phyloP scores from a whole-genome alignment of 345 rosid genomes.

The Raphanus raphanistrum region DNA sequence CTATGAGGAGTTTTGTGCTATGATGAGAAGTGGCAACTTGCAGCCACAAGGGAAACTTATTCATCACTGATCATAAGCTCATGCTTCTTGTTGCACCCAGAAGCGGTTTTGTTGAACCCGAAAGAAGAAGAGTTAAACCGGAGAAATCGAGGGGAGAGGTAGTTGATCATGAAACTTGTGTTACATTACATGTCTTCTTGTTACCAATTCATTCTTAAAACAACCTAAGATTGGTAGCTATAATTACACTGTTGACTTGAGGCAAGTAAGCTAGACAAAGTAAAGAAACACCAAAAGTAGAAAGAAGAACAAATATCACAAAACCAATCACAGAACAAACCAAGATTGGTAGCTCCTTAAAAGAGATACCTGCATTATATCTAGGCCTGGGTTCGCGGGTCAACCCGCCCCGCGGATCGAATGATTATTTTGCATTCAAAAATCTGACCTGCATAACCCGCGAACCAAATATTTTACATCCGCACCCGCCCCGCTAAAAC shows the following conservation, averaged over 20 bases:
- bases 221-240: background rate
- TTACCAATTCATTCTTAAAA: background rate
- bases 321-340: background rate
- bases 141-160: background rate
- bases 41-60: conserved; percentile 42
- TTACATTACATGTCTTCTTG: background rate
- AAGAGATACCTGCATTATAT: background rate
- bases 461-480: too few species aligned
- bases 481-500: too few species aligned
- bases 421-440: too few species aligned
- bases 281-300: background rate
- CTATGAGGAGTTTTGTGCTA: conserved; percentile 80
- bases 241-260: background rate
- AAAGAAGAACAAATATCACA: background rate
- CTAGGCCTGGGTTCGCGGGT: too few species aligned
- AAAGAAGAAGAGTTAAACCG: background rate
- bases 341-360: background rate
- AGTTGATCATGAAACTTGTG: background rate
- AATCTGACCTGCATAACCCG: too few species aligned
- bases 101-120: background rate
- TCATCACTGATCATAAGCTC: conserved; percentile 2
- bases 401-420: too few species aligned
- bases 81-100: background rate
- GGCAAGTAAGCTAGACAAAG: background rate
- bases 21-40: conserved; percentile 72